These are phyloP conservation scores for Taiozyma onychis DNA, from an alignment of 1,139 yeast genomes.

Conservation along the genomic window DNA sequence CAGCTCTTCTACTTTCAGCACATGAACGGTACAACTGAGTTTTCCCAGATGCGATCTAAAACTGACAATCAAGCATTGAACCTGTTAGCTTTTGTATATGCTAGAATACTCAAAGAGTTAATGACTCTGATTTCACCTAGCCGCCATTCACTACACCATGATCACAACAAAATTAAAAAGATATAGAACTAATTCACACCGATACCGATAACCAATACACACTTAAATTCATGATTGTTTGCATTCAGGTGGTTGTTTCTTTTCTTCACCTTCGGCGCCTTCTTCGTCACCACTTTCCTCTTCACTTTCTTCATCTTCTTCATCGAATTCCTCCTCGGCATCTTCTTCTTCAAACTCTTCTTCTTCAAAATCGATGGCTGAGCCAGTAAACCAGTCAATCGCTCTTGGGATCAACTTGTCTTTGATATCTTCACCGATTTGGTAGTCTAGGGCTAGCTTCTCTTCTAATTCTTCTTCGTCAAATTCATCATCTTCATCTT, in stretches of 20 bases:
- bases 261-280: conserved; percentile 27
- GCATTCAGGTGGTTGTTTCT: conserved; percentile 78
- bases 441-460: conserved; percentile 87
- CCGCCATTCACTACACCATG: too few species aligned
- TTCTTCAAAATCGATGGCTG: conserved; percentile 63
- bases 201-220: neutral
- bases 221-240: conserved; percentile 42
- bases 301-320: conserved; percentile 25
- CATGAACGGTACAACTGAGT: too few species aligned
- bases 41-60: too few species aligned
- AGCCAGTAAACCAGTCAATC: conserved; percentile 97
- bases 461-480: conserved; percentile 76
- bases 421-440: conserved; percentile 93
- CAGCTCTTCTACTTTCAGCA: too few species aligned
- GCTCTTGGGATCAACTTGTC: conserved; percentile 95
- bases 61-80: too few species aligned
- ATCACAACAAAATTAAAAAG: neutral
- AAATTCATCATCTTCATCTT: conserved; percentile 50
- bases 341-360: conserved; percentile 33
- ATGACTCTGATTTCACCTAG: too few species aligned
- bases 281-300: conserved; percentile 21
- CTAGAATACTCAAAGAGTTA: too few species aligned
- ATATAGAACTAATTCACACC: neutral
- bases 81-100: too few species aligned
- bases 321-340: conserved; percentile 26